These are phyloP conservation scores for Penicillium subrubescens DNA, from an alignment of 495 filamentous ascomycete genomes.

Conservation along the genomic window DNA sequence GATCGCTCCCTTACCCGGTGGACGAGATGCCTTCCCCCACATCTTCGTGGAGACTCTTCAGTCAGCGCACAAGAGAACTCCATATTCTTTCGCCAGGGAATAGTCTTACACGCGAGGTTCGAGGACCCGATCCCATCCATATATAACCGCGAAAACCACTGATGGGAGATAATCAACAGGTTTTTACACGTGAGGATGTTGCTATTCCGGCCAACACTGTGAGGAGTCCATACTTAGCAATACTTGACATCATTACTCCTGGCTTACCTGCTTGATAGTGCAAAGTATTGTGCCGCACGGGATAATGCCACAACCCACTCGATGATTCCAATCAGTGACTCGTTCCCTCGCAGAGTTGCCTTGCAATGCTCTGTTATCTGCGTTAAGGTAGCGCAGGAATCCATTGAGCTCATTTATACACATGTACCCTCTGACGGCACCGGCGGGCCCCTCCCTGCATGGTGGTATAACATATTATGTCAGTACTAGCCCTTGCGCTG, in stretches of 20 bases:
- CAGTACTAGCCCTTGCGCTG: not conserved
- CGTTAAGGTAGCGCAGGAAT: constrained; percentile 40
- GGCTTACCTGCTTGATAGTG: not conserved
- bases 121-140: not conserved
- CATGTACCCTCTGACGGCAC: constrained; percentile 38
- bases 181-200: constrained; percentile 42
- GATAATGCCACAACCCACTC: constrained; percentile 26
- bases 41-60: constrained; percentile 23
- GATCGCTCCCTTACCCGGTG: constrained; percentile 38
- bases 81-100: constrained; percentile 37
- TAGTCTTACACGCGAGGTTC: constrained; percentile 37
- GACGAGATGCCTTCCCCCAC: constrained; percentile 33
- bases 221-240: not conserved
- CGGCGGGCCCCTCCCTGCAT: constrained; percentile 40
- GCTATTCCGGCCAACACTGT: constrained; percentile 40
- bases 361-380: constrained; percentile 43
- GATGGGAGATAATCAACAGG: constrained; percentile 8
- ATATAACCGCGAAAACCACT: not conserved
- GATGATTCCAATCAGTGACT: constrained; percentile 32
- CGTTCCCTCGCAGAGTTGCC: constrained; percentile 40
- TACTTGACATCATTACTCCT: not conserved
- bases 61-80: constrained; percentile 12
- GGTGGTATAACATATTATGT: constrained; percentile 49
- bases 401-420: constrained; percentile 36
- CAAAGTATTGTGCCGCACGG: constrained; percentile 38